These are phyloP conservation scores for Neonectria sp. DNA, from an alignment of 2,329 filamentous ascomycete genomes.

Conservation along the genomic window DNA sequence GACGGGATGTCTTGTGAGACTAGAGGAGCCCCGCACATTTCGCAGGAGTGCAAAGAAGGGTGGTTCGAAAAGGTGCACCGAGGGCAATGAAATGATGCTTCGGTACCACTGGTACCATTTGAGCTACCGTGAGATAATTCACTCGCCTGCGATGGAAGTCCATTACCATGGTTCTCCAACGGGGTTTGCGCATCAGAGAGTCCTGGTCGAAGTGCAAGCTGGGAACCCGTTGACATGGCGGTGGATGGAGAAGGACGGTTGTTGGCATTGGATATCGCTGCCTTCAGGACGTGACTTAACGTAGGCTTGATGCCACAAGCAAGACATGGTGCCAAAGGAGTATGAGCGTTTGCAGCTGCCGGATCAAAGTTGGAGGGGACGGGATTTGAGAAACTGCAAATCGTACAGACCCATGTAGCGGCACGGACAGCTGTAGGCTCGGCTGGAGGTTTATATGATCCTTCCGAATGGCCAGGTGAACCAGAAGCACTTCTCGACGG, in stretches of 20 bases:
- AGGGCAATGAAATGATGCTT: slow-evolving; percentile 76
- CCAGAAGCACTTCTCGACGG: slow-evolving; percentile 63
- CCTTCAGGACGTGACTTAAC: slow-evolving; percentile 86
- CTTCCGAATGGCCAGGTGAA: slow-evolving; percentile 63
- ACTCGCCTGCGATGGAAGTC: slow-evolving; percentile 8
- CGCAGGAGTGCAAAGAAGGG: slow-evolving; percentile 86
- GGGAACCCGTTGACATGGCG: slow-evolving; percentile 30
- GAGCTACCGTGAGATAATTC: slow-evolving; percentile 10
- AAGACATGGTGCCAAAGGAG: slow-evolving; percentile 87
- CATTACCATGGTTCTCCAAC: slow-evolving; percentile 26
- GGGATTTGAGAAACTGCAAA: slow-evolving; percentile 95
- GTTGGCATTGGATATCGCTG: slow-evolving; percentile 82
- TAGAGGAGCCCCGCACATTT: slow-evolving; percentile 89
- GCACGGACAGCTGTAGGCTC: slow-evolving; percentile 65
- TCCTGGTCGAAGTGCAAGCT: slow-evolving; percentile 52
- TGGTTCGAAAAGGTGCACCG: slow-evolving; percentile 96
- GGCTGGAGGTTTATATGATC: slow-evolving; percentile 56
- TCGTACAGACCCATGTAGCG: slow-evolving; percentile 95
- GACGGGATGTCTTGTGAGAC: slow-evolving; percentile 65
- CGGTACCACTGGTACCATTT: slow-evolving; percentile 27
- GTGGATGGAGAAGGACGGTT: slow-evolving; percentile 59
- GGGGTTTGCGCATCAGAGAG: slow-evolving; percentile 29
- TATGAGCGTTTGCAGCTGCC: slow-evolving; percentile 82
- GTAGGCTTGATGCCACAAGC: slow-evolving; percentile 95
- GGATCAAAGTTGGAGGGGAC: slow-evolving; percentile 96